Conservation (phyloP, 73 alveolate species). For the Paramecium pentaurelia region DNA sequence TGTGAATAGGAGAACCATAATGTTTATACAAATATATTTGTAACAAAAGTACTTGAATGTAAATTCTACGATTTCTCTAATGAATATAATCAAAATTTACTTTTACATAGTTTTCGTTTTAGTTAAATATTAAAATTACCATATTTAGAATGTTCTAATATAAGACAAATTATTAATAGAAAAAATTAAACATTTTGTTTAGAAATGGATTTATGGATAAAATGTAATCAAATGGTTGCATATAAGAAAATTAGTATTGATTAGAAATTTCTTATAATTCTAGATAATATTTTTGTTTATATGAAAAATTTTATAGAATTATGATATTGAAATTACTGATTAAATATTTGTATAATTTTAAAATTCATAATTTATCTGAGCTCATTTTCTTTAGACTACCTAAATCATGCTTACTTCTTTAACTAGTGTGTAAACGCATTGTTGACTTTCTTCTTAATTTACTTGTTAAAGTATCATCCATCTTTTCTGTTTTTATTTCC, state of each 20-base stretch:
- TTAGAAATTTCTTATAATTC: not conserved
- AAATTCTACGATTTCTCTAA: not conserved
- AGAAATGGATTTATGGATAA: not conserved
- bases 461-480: slow-evolving; percentile 59
- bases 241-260: too few relatives aligned
- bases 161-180: too few relatives aligned
- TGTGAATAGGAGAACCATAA: not conserved
- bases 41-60: not conserved
- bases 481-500: slow-evolving; percentile 33
- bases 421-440: slow-evolving; percentile 51
- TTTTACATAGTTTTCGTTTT: not conserved
- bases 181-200: not conserved
- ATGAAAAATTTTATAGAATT: not conserved
- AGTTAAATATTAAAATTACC: not conserved
- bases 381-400: slow-evolving; percentile 13
- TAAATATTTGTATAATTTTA: not conserved
- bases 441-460: slow-evolving; percentile 56
- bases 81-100: not conserved
- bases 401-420: not conserved
- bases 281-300: not conserved
- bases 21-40: not conserved
- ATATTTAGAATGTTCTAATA: not conserved
- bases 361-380: not conserved
- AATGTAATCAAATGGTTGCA: too few relatives aligned
- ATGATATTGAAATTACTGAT: not conserved